These are phyloP conservation scores for Plasmopara viticola DNA, from an alignment of 352 stramenopile species.

Conservation along the genomic window DNA sequence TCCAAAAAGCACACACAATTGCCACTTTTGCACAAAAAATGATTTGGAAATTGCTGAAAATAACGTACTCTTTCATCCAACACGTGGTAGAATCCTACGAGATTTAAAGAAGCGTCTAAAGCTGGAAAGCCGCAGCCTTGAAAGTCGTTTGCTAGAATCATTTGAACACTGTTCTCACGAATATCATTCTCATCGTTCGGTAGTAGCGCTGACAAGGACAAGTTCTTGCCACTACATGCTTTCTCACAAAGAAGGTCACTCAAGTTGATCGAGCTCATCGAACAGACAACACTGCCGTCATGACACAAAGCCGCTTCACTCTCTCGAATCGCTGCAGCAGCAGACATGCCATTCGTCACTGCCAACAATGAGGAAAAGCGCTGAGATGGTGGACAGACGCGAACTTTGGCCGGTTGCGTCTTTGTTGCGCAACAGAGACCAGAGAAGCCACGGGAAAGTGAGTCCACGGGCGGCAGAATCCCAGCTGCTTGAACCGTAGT, in stretches of 20 bases:
- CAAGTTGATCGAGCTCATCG: constrained; percentile 43
- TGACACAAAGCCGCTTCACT: constrained; percentile 48
- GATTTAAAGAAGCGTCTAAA: constrained; percentile 34
- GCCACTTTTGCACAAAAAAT: no score
- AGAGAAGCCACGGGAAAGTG: constrained; percentile 14
- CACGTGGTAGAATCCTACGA: constrained; percentile 59
- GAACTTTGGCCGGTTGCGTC: background rate
- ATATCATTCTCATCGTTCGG: constrained; percentile 21
- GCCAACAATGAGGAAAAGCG: constrained; percentile 49
- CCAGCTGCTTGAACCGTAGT: constrained; percentile 14
- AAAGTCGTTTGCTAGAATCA: constrained; percentile 51
- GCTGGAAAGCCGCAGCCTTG: constrained; percentile 55
- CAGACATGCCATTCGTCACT: constrained; percentile 41
- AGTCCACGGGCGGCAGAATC: constrained; percentile 19
- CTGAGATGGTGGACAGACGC: constrained; percentile 14
- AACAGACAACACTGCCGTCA: constrained; percentile 50
- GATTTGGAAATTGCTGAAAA: background rate
- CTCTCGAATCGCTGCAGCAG: constrained; percentile 51
- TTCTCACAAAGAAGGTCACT: constrained; percentile 24
- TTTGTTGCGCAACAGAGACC: constrained; percentile 13
- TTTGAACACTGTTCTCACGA: constrained; percentile 18
- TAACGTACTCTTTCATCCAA: constrained; percentile 22
- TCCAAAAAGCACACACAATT: background rate
- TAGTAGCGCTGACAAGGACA: constrained; percentile 31
- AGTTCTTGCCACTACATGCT: background rate